These are phyloP conservation scores for Neurospora intermedia DNA, from an alignment of 495 filamentous ascomycete species.

Conservation along the genomic window DNA sequence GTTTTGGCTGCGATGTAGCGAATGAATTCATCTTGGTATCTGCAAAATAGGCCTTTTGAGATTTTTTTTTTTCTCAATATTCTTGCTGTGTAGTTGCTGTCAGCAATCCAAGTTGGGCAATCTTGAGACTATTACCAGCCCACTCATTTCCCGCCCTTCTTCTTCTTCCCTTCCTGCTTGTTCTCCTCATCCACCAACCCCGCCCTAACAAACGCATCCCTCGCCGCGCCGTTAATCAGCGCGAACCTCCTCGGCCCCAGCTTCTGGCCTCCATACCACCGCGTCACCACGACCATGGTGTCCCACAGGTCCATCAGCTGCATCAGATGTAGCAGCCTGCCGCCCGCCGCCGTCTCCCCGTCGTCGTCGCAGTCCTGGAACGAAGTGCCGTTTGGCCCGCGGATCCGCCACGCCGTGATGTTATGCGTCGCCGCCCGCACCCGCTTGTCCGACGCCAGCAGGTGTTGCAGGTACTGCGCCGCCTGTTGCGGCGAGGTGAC, in stretches of 20 bases:
- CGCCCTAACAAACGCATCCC: conserved; percentile 77
- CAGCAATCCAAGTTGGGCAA: background rate
- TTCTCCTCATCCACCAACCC: conserved; percentile 47
- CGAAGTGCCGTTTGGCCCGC: conserved; percentile 38
- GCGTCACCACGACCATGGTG: conserved; percentile 81
- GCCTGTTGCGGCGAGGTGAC: conserved; percentile 62
- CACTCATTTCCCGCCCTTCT: conserved; percentile 31
- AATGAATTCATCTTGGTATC: background rate
- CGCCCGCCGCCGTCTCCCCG: conserved; percentile 89
- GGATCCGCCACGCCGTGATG: conserved; percentile 57
- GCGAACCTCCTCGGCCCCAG: conserved; percentile 83
- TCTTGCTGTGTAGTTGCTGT: background rate
- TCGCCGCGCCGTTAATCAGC: conserved; percentile 73
- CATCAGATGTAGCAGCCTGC: conserved; percentile 75
- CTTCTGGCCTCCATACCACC: conserved; percentile 90
- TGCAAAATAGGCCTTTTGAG: background rate
- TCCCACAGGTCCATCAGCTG: conserved; percentile 93
- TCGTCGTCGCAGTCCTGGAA: conserved; percentile 94
- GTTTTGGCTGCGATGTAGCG: background rate
- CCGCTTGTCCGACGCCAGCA: conserved; percentile 70
- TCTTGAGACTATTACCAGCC: background rate
- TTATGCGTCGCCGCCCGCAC: conserved; percentile 84
- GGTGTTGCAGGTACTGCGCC: conserved; percentile 53
- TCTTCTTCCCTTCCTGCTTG: conserved; percentile 40
- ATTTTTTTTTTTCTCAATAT: background rate